Evolutionary conservation across 257 asterid genomes (phyloP), one percentile per base, ranked within the genome.

Genomic region (Henckelia pumila): DNA sequence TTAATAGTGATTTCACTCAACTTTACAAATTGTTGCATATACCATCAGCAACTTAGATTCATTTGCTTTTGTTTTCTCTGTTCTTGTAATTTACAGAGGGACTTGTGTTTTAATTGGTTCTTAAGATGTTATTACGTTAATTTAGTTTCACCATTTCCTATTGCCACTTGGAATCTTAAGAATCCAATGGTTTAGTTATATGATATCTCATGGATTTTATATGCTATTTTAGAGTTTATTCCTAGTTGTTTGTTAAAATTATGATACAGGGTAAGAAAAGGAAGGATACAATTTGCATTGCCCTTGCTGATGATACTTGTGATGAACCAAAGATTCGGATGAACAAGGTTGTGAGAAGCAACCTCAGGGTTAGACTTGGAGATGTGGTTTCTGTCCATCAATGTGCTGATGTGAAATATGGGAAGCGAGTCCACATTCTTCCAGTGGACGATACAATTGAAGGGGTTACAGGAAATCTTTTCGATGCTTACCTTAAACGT

Each of bases 371-470:
- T 68, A 74, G 90, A 64, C 85, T 86, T 1, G 94, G 91, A 74
- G 91, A 86, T 71, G 94, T 86, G 61, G 84, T 86, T 33, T 86
- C 94, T 66, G 86, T 86, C 33, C 94, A 86, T 70, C 86, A 78
- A 58, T 84, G 91, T 68, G 71, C 88, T 68, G 91, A 86, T 64
- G 88, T 86, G 57, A 84, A 78, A 66, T 82, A 82, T 56, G 90
- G 88, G 32, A 84, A 73, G 64, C 82, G 86, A 19, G 84, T 84
- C 26, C 88, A 84, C 80, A 82, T 82, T 61, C 80, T 85, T 28
- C 88, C 91, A 1, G 59, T 80, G 16, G 91, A 84, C 20, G 89
- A 87, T 71, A 78, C 95, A n/a, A 73, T 87, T 59, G 95, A 87
- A 82, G 95, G 95, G 28, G 77, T 87, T 59, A 82, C 95, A 16